A percentile compares a stretch with the other conserved stretches of the same genome.
These are phyloP conservation scores for Larix kaempferi DNA, from an alignment of 75 land plant species.

Conservation along the genomic window DNA sequence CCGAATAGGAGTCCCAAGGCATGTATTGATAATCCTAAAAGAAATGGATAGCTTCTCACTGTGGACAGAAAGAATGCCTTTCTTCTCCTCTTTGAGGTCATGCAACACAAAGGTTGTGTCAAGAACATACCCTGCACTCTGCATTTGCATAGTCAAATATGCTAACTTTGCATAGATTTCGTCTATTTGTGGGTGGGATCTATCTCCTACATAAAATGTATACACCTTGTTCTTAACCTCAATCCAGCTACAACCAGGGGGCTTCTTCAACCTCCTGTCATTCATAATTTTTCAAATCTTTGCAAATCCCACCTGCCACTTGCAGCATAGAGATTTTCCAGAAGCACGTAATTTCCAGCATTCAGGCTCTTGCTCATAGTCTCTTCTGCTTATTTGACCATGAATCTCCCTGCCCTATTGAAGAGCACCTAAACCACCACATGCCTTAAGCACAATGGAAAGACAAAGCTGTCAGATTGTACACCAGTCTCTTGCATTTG, in stretches of 20 bases:
- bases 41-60: constrained; percentile 11
- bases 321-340: constrained; percentile 17
- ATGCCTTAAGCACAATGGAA: too few relatives aligned
- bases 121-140: constrained; percentile 2
- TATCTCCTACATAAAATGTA: constrained; percentile 10
- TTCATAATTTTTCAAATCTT: constrained; percentile 6
- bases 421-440: too few relatives aligned
- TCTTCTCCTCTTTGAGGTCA: neutral
- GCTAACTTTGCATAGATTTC: constrained; percentile 4
- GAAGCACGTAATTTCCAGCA: neutral
- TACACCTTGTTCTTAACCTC: constrained; percentile 11
- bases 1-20: constrained; percentile 13
- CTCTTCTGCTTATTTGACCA: too few relatives aligned
- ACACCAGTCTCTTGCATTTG: too few relatives aligned
- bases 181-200: neutral
- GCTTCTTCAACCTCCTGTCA: constrained; percentile 1
- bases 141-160: neutral
- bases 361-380: constrained; percentile 8
- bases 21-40: constrained; percentile 16
- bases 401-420: too few relatives aligned
- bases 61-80: neutral
- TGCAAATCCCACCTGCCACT: constrained; percentile 12
- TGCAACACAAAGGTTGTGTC: constrained; percentile 1
- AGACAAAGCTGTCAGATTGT: too few relatives aligned
- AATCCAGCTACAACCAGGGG: constrained; percentile 16